These are phyloP conservation scores for Mycena pura DNA, from an alignment of 768 basidiomycete genomes.

Conservation along the genomic window DNA sequence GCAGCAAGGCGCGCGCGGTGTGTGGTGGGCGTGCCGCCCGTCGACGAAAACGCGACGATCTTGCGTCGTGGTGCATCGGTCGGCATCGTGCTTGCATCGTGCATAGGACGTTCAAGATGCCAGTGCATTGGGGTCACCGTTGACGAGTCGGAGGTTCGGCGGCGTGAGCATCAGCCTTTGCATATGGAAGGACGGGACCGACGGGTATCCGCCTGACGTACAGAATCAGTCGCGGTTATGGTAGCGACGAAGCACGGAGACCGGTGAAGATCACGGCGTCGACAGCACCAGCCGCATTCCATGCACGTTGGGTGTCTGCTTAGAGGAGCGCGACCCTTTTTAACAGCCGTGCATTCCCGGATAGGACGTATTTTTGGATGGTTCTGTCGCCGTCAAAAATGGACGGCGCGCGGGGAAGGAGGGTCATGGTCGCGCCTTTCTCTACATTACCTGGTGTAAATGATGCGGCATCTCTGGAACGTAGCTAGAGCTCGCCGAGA, in stretches of 20 bases:
- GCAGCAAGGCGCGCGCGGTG: constrained; percentile 51
- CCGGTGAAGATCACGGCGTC: constrained; percentile 68
- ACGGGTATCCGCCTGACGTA: constrained; percentile 49
- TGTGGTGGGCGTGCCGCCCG: constrained; percentile 52
- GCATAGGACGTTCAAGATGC: constrained; percentile 63
- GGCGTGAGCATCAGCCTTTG: constrained; percentile 59
- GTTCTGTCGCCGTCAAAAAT: constrained; percentile 60
- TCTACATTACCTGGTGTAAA: constrained; percentile 41
- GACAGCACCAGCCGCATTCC: constrained; percentile 53
- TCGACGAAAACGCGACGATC: constrained; percentile 59
- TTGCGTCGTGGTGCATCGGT: constrained; percentile 45
- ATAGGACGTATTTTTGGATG: constrained; percentile 58
- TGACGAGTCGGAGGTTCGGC: constrained; percentile 65
- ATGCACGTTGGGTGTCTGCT: constrained; percentile 58
- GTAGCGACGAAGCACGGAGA: constrained; percentile 40
- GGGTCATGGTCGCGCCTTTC: constrained; percentile 65
- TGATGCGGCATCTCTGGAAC: background rate
- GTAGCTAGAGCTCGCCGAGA: constrained; percentile 43
- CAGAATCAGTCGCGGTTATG: background rate
- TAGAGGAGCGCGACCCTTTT: constrained; percentile 66
- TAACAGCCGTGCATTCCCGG: constrained; percentile 59
- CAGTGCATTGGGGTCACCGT: too few relatives aligned
- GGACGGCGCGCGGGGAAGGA: constrained; percentile 59
- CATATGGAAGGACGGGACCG: constrained; percentile 47
- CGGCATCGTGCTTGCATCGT: constrained; percentile 63